phyloP scores from a whole-genome alignment of 805 yeast genomes.

The Ogataea angusta region DNA sequence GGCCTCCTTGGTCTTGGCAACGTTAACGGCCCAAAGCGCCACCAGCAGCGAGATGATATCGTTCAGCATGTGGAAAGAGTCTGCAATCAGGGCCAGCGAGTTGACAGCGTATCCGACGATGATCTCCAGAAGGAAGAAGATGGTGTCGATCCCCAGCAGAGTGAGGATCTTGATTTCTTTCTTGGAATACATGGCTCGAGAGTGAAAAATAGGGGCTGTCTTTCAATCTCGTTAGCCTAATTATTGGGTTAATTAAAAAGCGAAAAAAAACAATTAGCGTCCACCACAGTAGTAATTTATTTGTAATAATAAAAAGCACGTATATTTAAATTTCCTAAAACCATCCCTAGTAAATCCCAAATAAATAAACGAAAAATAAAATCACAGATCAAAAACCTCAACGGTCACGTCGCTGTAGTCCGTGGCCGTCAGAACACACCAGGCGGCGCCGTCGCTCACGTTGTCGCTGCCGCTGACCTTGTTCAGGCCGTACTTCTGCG shows the following conservation, averaged over 20 bases:
- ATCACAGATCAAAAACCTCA: conserved; percentile 55
- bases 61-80: conserved; percentile 95
- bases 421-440: conserved; percentile 78
- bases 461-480: conserved; percentile 41
- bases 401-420: conserved; percentile 62
- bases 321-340: neutral
- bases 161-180: conserved; percentile 73
- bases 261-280: neutral
- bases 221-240: neutral
- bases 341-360: neutral
- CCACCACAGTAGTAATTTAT: neutral
- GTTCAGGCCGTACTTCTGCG: conserved; percentile 58
- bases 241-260: neutral
- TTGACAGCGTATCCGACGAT: conserved; percentile 87
- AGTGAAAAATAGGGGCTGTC: neutral
- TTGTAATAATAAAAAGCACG: neutral
- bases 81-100: conserved; percentile 92
- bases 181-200: conserved; percentile 17
- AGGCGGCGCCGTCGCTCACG: conserved; percentile 54
- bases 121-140: conserved; percentile 82
- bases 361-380: neutral
- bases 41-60: conserved; percentile 86
- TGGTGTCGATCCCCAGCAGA: conserved; percentile 69
- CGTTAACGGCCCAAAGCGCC: conserved; percentile 95
- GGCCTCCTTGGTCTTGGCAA: conserved; percentile 76